Conservation (phyloP, 345 rosid genomes). For the Brassica rapa region DNA sequence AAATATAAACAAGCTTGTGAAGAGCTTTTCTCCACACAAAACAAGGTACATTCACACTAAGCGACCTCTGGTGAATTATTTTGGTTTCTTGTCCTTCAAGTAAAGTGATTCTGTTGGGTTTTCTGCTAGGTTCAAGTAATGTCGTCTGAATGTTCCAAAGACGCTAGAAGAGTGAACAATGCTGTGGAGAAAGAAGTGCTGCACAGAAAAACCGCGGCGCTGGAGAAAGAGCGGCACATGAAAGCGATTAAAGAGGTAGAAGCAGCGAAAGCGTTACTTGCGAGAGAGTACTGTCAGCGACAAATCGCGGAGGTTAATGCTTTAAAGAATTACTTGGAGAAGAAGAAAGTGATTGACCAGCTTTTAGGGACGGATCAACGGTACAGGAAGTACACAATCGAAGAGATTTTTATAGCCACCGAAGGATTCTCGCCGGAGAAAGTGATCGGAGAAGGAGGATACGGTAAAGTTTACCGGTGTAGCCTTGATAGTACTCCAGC, state of each 20-base stretch:
- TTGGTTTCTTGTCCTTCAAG: constrained; percentile 7
- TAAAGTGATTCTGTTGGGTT: neutral
- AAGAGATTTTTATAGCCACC: constrained; percentile 68
- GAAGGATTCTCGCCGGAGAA: constrained; percentile 58
- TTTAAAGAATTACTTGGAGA: constrained; percentile 60
- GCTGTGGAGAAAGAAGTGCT: constrained; percentile 68
- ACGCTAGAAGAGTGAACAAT: constrained; percentile 53
- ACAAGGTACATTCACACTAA: constrained; percentile 51
- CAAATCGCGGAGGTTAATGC: constrained; percentile 73
- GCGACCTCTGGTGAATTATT: neutral
- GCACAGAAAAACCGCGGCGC: constrained; percentile 55
- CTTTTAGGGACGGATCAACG: constrained; percentile 60
- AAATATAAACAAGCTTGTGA: constrained; percentile 72
- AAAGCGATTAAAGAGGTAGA: constrained; percentile 68
- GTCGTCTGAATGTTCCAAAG: constrained; percentile 64
- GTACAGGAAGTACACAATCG: constrained; percentile 64
- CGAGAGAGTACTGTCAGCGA: constrained; percentile 59
- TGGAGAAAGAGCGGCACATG: constrained; percentile 65
- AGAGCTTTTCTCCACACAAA: constrained; percentile 66
- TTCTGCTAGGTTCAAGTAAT: constrained; percentile 54
- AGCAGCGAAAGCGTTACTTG: constrained; percentile 64
- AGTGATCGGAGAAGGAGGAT: constrained; percentile 84
- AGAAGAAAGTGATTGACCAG: constrained; percentile 60
- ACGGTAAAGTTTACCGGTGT: constrained; percentile 84
- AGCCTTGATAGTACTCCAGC: constrained; percentile 75